Percentiles rank a stretch among this genome's conserved stretches.
phyloP scores from a whole-genome alignment of 208 protist species.

The Acanthamoeba castellanii region DNA sequence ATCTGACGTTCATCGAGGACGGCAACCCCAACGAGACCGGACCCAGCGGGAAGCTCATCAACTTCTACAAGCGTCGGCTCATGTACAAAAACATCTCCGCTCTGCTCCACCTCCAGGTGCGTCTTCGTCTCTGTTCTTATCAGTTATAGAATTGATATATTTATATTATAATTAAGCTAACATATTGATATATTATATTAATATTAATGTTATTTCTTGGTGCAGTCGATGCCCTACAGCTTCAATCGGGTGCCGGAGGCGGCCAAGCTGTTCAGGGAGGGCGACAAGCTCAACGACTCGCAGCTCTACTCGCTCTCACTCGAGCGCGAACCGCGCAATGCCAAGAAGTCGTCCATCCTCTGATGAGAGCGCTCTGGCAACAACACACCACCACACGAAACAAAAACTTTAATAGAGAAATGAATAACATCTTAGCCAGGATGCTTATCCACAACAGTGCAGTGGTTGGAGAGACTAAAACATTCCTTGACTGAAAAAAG shows the following conservation, averaged over 20 bases:
- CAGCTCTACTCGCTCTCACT: constrained; percentile 63
- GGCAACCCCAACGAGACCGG: constrained; percentile 52
- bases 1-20: constrained; percentile 71
- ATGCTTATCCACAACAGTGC: no score
- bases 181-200: no score
- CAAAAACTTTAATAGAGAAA: no score
- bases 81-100: constrained; percentile 57
- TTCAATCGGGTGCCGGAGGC: constrained; percentile 58
- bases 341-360: constrained; percentile 63
- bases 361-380: background rate
- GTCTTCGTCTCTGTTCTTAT: background rate
- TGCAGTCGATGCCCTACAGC: constrained; percentile 58
- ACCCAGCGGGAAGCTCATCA: constrained; percentile 3
- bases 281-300: constrained; percentile 32
- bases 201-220: background rate
- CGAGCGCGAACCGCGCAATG: constrained; percentile 12
- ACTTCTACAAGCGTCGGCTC: constrained; percentile 68
- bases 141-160: background rate
- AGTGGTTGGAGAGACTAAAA: no score
- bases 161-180: background rate
- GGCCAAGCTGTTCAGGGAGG: constrained; percentile 48
- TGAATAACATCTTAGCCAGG: no score
- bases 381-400: no score
- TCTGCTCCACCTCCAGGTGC: constrained; percentile 54
- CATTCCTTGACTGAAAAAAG: no score